Evolutionary conservation across 257 asterid genomes (phyloP), one percentile per base, ranked within the genome.

Genomic region (Nyctanthes arbortristis): DNA sequence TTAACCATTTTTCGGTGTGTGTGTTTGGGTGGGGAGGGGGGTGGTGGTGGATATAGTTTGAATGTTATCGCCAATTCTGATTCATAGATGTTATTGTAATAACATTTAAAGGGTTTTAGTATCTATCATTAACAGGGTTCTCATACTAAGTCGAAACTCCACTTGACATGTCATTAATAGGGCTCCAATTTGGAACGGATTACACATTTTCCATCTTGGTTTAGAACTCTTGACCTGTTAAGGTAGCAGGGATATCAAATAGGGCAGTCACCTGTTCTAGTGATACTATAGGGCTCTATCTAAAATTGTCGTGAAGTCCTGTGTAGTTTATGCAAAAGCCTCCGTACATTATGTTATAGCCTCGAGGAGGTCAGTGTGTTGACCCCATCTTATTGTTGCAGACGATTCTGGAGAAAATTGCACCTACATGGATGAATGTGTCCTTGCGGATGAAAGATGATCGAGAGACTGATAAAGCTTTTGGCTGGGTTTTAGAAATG

Each of bases 401-500:
- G 99, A 77, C 86, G 1, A 71, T 73, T 66, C 74, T 94, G 86
- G 96, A 89, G 84, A 88, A 86, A 84, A 89, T 94, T 68, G 97
- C 97, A 64, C 99, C 99, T 32, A 94, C 97, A 39, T 94, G 99
- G 99, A 86, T 94, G 99, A 91, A 94, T 74, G 87, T 94, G 58
- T 94, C 99, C 72, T 77, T 94, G 88, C 80, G 87, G 67, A 94
- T 94, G 99, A 94, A 94, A 84, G 97, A 91, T 82, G 99, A 94
- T 69, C 85, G 89, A 16, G 99, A 94, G 80, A 86, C 99, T 29
- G 99, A 94, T 78, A 85, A 88, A 75, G 93, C 87, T 54, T 94
- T 94, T 71, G 99, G 99, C 68, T 94, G 99, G 99, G 97, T 94
- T 80, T 81, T 91, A 71, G 99, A 94, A 84, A 94, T 94, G 99